Evolutionary conservation across 176 grass and related monocot species (phyloP).

Genomic region (Oryza glumipatula): DNA sequence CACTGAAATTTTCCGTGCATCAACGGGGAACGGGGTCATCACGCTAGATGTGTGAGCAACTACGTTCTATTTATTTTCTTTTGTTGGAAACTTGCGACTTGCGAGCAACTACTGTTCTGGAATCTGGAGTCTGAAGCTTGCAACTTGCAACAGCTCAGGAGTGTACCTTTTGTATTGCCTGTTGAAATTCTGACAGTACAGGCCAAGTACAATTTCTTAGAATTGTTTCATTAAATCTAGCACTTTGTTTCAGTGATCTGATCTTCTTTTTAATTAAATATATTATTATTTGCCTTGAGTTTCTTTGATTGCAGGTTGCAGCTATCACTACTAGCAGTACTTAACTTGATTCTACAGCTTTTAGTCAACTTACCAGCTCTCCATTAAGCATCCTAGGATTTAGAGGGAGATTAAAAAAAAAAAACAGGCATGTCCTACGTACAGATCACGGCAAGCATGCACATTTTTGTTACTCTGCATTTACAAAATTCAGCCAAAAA

Average conservation of each 20-base stretch:
- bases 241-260: background rate
- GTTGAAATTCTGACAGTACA: background rate
- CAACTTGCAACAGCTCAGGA: slow-evolving; percentile 10
- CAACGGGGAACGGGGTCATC: background rate
- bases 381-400: background rate
- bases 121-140: background rate
- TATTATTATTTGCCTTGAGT: background rate
- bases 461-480: slow-evolving; percentile 42
- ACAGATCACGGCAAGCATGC: background rate
- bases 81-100: background rate
- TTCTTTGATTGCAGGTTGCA: background rate
- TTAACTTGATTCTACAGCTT: background rate
- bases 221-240: background rate
- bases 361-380: slow-evolving; percentile 30
- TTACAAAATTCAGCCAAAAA: slow-evolving; percentile 38
- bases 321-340: background rate
- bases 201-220: background rate
- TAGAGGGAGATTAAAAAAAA: background rate
- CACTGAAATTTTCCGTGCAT: background rate
- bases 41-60: slow-evolving; percentile 9
- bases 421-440: slow-evolving; percentile 12
- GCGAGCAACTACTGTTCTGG: slow-evolving; percentile 1
- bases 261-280: background rate
- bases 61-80: background rate
- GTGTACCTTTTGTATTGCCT: background rate